Conservation (phyloP, 2,329 filamentous ascomycete genomes). For the Aureobasidium subglaciale region DNA sequence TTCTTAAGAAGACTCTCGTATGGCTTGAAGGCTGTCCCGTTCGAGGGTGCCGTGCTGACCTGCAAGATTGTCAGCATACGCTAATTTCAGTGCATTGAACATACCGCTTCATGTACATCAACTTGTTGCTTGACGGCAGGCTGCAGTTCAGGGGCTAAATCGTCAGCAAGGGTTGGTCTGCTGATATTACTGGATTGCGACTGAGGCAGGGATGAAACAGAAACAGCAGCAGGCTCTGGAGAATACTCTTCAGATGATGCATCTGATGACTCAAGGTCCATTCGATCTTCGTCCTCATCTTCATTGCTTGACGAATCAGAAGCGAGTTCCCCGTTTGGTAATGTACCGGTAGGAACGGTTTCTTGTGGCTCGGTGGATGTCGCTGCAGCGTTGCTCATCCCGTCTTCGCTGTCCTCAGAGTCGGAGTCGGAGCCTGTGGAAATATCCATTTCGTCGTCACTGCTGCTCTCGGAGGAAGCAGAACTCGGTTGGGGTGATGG, state of each 20-base stretch:
- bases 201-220: not conserved
- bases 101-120: constrained; percentile 19
- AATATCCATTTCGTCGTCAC: constrained; percentile 15
- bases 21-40: constrained; percentile 38
- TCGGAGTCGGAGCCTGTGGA: constrained; percentile 16
- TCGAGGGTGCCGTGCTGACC: not conserved
- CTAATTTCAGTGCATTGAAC: not conserved
- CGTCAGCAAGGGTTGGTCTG: constrained; percentile 25
- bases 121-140: constrained; percentile 20
- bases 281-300: constrained; percentile 3
- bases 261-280: constrained; percentile 13
- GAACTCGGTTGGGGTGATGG: not conserved
- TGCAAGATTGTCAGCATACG: constrained; percentile 6
- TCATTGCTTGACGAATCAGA: not conserved
- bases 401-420: constrained; percentile 17
- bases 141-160: constrained; percentile 36
- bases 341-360: not conserved
- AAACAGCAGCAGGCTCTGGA: constrained; percentile 2
- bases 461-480: not conserved
- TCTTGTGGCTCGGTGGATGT: constrained; percentile 14
- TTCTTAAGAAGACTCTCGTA: constrained; percentile 78
- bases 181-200: not conserved
- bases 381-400: constrained; percentile 21
- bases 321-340: not conserved
- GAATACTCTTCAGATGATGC: constrained; percentile 9